Percentiles rank a stretch among this genome's conserved stretches.
Evolutionary conservation across 441 rosid genomes (phyloP).

Genomic region (Populus tomentosa): DNA sequence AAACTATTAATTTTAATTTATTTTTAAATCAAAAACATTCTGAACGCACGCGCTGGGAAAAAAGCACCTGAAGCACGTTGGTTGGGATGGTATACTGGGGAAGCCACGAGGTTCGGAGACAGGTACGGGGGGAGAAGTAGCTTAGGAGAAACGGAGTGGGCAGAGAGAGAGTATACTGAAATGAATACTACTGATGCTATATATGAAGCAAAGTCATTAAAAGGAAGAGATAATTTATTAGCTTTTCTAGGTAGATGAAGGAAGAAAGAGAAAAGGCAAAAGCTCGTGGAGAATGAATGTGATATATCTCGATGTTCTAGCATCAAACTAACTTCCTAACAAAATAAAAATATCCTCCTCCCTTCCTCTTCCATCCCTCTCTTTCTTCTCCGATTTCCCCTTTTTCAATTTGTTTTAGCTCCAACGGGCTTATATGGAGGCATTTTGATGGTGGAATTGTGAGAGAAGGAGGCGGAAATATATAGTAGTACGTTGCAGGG

Average conservation of each 20-base stretch:
- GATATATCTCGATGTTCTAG: conserved; percentile 15
- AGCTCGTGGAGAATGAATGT: conserved; percentile 32
- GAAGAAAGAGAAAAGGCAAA: conserved; percentile 9
- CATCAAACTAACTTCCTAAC: conserved; percentile 20
- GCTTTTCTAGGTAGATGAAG: conserved; percentile 8
- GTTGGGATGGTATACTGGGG: background rate
- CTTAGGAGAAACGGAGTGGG: background rate
- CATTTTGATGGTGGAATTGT: background rate
- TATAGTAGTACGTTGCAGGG: background rate
- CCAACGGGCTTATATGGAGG: background rate
- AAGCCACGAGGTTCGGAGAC: conserved; percentile 6
- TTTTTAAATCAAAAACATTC: too few relatives aligned
- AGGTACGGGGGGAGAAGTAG: conserved; percentile 22
- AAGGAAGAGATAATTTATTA: background rate
- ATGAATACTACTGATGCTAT: background rate
- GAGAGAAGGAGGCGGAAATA: background rate
- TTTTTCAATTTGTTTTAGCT: conserved; percentile 1
- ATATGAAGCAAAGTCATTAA: conserved; percentile 39
- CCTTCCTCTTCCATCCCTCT: conserved; percentile 5
- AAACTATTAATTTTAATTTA: too few relatives aligned
- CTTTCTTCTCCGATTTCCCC: conserved; percentile 11
- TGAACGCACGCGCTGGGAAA: conserved; percentile 18
- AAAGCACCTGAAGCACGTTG: conserved; percentile 8
- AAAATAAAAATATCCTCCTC: background rate
- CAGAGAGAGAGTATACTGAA: background rate